Evolutionary conservation across 768 basidiomycete species (phyloP).

Genomic region (Ramaria sp.): DNA sequence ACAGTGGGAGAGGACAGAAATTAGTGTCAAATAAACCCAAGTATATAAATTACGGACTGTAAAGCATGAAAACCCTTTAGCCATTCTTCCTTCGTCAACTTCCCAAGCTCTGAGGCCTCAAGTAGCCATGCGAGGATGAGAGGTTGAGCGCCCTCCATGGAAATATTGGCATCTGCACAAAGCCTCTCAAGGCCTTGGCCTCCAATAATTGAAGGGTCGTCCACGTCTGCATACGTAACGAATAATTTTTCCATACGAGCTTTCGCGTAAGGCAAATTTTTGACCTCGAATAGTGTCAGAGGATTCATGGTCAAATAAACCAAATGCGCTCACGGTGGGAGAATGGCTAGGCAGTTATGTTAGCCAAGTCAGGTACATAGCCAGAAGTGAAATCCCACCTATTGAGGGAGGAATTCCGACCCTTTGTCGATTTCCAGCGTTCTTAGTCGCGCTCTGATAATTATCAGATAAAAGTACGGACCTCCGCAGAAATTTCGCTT

Average conservation of each 20-base stretch:
- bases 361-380: background rate
- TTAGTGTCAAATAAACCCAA: background rate
- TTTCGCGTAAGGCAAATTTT: slow-evolving; percentile 32
- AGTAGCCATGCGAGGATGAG: slow-evolving; percentile 72
- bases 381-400: background rate
- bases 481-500: too few relatives aligned
- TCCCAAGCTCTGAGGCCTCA: slow-evolving; percentile 61
- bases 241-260: slow-evolving; percentile 48
- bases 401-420: background rate
- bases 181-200: slow-evolving; percentile 64
- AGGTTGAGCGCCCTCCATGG: slow-evolving; percentile 63
- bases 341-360: background rate
- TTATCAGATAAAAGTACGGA: too few relatives aligned
- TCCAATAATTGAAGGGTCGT: slow-evolving; percentile 45
- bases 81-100: slow-evolving; percentile 63
- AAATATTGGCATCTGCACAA: slow-evolving; percentile 58
- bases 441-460: background rate
- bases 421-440: background rate
- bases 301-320: background rate
- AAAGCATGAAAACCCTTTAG: slow-evolving; percentile 37
- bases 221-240: slow-evolving; percentile 42
- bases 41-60: slow-evolving; percentile 25
- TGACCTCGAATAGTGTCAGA: too few relatives aligned
- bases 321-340: background rate
- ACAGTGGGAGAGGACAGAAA: background rate